phyloP scores from a whole-genome alignment of 495 filamentous ascomycete genomes.

The Xylaria scruposa region DNA sequence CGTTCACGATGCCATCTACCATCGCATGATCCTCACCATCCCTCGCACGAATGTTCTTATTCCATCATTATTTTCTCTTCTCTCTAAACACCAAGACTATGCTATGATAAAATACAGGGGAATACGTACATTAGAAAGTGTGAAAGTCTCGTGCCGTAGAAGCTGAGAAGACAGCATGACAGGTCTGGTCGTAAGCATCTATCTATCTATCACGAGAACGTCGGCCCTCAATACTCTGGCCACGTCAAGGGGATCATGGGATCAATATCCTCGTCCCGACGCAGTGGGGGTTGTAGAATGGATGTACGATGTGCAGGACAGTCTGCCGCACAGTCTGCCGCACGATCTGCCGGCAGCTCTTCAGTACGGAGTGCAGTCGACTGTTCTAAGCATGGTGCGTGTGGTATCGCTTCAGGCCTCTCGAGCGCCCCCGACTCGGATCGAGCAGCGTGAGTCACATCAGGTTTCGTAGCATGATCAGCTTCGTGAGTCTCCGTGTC shows the following conservation, averaged over 20 bases:
- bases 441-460: neutral
- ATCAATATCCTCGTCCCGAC: slow-evolving; percentile 33
- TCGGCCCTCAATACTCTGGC: slow-evolving; percentile 27
- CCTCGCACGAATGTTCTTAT: no score
- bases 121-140: no score
- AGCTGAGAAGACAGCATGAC: no score
- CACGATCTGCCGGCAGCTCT: neutral
- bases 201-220: neutral
- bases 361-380: neutral
- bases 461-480: neutral
- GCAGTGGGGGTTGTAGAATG: slow-evolving; percentile 31
- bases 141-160: neutral
- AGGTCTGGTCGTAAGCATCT: no score
- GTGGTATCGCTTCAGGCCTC: neutral
- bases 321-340: no score
- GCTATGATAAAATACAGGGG: no score
- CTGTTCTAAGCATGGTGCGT: neutral
- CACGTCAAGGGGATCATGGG: slow-evolving; percentile 36
- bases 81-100: no score
- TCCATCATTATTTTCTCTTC: no score
- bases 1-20: no score
- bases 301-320: slow-evolving; percentile 4
- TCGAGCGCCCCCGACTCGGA: neutral
- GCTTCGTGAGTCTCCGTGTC: neutral
- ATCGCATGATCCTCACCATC: no score